Evolutionary conservation across 2,329 filamentous ascomycete species (phyloP), one percentile per base, ranked within the genome.

Genomic region (Diaporthe amygdali): DNA sequence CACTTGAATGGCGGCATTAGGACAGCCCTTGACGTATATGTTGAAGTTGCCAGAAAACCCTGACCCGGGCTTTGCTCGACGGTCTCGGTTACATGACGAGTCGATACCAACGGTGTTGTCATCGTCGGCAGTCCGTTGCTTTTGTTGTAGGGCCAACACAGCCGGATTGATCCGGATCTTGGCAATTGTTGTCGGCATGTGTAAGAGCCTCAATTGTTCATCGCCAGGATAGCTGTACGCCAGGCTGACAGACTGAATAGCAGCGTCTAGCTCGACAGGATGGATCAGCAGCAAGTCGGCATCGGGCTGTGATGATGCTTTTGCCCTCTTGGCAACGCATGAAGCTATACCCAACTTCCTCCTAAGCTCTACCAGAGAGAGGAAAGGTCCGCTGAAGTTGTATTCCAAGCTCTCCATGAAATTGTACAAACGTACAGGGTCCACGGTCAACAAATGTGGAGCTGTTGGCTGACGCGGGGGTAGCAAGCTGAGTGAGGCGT

Each of bases 361-460:
- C 6, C 10, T 49, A n/a, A 68, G 51, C 15, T 25, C 25, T 1
- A 46, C 22, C 5, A 73, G 37, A 1, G 69, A 52, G 34, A 34
- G 55, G 30, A 73, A 72, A 6, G 25, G 39, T 12, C 69, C 69
- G n/a, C 51, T 70, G 68, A 66, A 74, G 25, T 44, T 63, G 54
- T 67, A 72, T 30, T 64, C 72, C 15, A 74, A 25, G 12, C 47
- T 32, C 15, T 27, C 46, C 39, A 74, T 30, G n/a, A 47, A 34
- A n/a, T 30, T 39, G 47, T 74, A 74, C n/a, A 74, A 56, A 4
- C 69, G 64, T 3, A 63, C 52, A 6, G 37, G 20, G 14, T 70
- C 61, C 8, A 70, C 55, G 0, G 9, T n/a, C 20, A 70, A 17
- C 37, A 70, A 2, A 9, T 70, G 66, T 5, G 66, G 34, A 2